Evolutionary conservation across 148 eudicot species (phyloP).

Genomic region (Pouteria glomerata): DNA sequence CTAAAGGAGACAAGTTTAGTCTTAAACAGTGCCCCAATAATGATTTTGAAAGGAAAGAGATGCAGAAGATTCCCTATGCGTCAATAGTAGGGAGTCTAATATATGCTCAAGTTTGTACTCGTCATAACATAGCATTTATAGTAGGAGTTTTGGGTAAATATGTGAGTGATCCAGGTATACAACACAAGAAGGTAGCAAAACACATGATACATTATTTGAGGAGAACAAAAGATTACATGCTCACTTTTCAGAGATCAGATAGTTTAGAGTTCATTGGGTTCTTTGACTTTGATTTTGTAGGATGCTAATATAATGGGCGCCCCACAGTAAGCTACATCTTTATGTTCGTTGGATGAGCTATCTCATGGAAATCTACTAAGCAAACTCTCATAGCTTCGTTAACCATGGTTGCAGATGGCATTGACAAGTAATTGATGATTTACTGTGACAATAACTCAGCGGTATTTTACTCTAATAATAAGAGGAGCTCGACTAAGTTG

Average conservation of each 20-base stretch:
- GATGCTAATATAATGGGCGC: background rate
- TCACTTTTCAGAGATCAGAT: background rate
- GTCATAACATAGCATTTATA: background rate
- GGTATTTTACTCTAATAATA: background rate
- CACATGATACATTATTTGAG: background rate
- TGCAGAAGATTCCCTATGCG: background rate
- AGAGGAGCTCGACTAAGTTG: background rate
- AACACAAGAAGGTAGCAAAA: background rate
- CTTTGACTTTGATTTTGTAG: background rate
- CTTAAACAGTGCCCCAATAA: background rate
- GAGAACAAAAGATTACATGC: background rate
- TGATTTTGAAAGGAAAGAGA: background rate
- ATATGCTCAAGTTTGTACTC: background rate
- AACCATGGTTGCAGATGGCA: background rate
- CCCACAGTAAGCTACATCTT: background rate
- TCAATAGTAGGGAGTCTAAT: background rate
- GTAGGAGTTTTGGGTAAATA: background rate
- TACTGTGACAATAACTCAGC: background rate
- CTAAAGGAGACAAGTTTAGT: background rate
- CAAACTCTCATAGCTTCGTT: background rate
- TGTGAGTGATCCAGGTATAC: background rate
- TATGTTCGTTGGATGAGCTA: background rate
- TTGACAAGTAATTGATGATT: background rate
- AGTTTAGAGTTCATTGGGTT: background rate
- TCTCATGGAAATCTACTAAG: background rate